Evolutionary conservation across 176 grass and related monocot genomes (phyloP), one percentile per base, ranked within the genome.

Genomic region (Alopecurus myosuroides): DNA sequence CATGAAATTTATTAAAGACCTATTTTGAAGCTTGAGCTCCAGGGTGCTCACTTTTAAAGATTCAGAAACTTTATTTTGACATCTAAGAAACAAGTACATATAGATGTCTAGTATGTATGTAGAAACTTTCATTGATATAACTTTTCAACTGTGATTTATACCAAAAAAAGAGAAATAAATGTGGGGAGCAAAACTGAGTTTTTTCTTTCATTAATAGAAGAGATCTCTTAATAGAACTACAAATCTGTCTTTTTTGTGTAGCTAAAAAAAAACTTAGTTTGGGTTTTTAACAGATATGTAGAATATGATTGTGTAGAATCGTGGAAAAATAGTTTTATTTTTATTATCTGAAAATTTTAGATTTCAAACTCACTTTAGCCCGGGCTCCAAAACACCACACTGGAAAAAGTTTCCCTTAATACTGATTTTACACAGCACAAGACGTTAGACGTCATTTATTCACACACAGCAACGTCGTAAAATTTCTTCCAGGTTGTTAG

Each of bases 401-500:
- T 57, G 9, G 9, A 57, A 57, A 57, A 57, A 25, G 1, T 25
- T 11, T 57, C n/a, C 53, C 4, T n/a, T 14, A 23, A 3, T 42
- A 42, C 11, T 70, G 3, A 15, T 28, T n/a, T 72, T 39, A 17
- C 2, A 72, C 17, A 44, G 12, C 69, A 46, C 13, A 25, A 11
- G 12, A 28, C 12, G n/a, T n/a, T n/a, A n/a, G n/a, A n/a, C n/a
- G n/a, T n/a, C n/a, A n/a, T n/a, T 70, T 63, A 41, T 77, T 70
- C 51, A 41, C 37, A 35, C 42, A 34, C 75, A 46, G 13, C 29
- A 74, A 49, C 25, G 42, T 49, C 35, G 64, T 75, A 66, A 79
- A 87, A 87, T 80, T 79, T 74, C 0, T 81, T 63, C 74, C 14
- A 81, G 85, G 85, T 87, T 87, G 89, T 87, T 91, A 91, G 81